A percentile compares a stretch with the other conserved stretches of the same genome.
phyloP scores from a whole-genome alignment of 2,329 filamentous ascomycete genomes.

The Paraphoma chrysanthemicola region DNA sequence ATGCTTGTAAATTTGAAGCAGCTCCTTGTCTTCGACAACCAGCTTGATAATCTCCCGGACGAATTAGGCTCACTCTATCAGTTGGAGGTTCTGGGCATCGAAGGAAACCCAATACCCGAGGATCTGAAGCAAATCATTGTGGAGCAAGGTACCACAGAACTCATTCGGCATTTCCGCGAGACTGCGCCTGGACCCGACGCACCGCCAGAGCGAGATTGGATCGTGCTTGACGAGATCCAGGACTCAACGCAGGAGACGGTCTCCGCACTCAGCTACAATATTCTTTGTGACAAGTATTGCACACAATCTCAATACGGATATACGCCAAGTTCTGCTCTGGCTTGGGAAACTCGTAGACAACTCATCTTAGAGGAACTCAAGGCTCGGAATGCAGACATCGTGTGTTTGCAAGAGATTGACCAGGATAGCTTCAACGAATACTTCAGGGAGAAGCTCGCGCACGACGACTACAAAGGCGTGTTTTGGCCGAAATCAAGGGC shows the following conservation, averaged over 20 bases:
- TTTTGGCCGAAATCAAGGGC: conserved; percentile 91
- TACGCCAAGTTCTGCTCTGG: conserved; percentile 79
- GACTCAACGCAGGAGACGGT: conserved; percentile 67
- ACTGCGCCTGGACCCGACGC: conserved; percentile 80
- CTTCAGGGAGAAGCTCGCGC: conserved; percentile 84
- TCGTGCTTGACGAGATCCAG: conserved; percentile 71
- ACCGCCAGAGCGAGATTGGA: conserved; percentile 76
- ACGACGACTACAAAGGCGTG: conserved; percentile 90
- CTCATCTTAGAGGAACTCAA: conserved; percentile 84
- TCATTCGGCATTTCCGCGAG: conserved; percentile 85
- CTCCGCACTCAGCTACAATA: conserved; percentile 92
- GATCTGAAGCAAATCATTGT: conserved; percentile 81
- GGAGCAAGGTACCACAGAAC: conserved; percentile 83
- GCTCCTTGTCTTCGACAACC: conserved; percentile 88
- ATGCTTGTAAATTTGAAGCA: conserved; percentile 95
- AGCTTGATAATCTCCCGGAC: conserved; percentile 79
- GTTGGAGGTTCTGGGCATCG: conserved; percentile 86
- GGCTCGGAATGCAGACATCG: conserved; percentile 81
- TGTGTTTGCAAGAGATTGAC: conserved; percentile 93
- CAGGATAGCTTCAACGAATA: conserved; percentile 90
- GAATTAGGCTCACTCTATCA: conserved; percentile 90
- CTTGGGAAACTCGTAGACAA: conserved; percentile 86
- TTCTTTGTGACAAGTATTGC: conserved; percentile 91
- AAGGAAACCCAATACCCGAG: conserved; percentile 84
- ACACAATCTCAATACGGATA: conserved; percentile 88